A percentile compares a stretch with the other conserved stretches of the same genome.
Conservation (phyloP, 257 asterid genomes). For the Oldenlandia corymbosa region DNA sequence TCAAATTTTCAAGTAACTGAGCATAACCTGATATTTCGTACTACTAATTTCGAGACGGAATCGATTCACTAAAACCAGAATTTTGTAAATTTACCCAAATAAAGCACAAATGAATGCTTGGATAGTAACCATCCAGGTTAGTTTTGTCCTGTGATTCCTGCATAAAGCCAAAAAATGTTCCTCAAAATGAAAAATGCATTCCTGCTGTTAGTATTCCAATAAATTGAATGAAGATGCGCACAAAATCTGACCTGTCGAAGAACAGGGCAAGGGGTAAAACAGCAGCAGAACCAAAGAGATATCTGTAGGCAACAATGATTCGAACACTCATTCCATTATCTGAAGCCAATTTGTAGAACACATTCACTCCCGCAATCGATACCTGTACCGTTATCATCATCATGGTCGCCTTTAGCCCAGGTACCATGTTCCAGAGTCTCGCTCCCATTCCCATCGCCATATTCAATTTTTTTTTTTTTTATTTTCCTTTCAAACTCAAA, state of each 20-base stretch:
- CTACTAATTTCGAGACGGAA: too few species aligned
- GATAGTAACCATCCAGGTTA: conserved; percentile 40
- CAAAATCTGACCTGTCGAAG: conserved; percentile 43
- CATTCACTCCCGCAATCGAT: conserved; percentile 30
- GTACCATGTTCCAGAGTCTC: conserved; percentile 27
- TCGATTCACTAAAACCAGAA: not conserved
- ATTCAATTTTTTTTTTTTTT: too few species aligned
- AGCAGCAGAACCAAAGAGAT: conserved; percentile 47
- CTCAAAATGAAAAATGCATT: too few species aligned
- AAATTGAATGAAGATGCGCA: too few species aligned
- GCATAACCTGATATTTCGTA: too few species aligned
- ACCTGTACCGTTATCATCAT: conserved; percentile 54
- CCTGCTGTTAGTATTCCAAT: too few species aligned
- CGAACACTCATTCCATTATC: conserved; percentile 39
- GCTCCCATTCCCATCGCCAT: conserved; percentile 14
- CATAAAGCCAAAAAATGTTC: not conserved
- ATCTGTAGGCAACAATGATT: conserved; percentile 59
- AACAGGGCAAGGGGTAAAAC: conserved; percentile 59
- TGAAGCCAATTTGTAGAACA: conserved; percentile 51
- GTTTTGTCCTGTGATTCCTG: conserved; percentile 44
- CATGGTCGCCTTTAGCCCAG: conserved; percentile 46
- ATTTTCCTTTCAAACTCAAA: too few species aligned
- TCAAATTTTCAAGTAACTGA: too few species aligned
- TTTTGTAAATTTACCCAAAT: conserved; percentile 35
- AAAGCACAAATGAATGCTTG: conserved; percentile 41